phyloP scores from a whole-genome alignment of 2,329 filamentous ascomycete genomes.

The Cladosporium colombiae region DNA sequence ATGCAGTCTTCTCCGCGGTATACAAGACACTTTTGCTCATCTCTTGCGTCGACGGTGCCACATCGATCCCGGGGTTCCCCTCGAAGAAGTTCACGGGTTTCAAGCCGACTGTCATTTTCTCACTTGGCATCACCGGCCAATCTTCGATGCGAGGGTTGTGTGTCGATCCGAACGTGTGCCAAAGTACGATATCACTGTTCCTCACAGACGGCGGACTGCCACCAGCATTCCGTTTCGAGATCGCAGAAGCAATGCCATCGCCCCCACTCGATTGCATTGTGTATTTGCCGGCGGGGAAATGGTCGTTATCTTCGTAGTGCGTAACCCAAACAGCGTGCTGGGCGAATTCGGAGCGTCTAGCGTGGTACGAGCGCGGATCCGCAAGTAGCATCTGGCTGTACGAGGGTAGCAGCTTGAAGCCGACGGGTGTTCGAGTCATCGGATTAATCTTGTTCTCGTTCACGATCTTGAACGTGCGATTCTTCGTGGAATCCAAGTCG shows the following conservation, averaged over 20 bases:
- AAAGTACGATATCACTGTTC: conserved; percentile 52
- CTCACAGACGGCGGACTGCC: conserved; percentile 45
- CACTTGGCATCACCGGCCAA: conserved; percentile 53
- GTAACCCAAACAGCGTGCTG: conserved; percentile 58
- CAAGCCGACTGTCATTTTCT: conserved; percentile 51
- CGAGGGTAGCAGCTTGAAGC: conserved; percentile 51
- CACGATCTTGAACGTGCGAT: conserved; percentile 57
- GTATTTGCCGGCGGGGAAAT: conserved; percentile 52
- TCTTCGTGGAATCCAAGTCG: conserved; percentile 49
- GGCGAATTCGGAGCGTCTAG: conserved; percentile 51
- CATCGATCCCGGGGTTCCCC: conserved; percentile 55
- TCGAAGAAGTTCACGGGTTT: conserved; percentile 57
- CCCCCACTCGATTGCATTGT: conserved; percentile 50
- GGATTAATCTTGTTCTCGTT: conserved; percentile 51
- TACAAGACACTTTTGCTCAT: conserved; percentile 45
- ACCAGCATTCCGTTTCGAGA: conserved; percentile 47
- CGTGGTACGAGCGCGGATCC: conserved; percentile 46
- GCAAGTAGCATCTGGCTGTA: conserved; percentile 54
- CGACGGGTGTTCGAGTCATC: conserved; percentile 49
- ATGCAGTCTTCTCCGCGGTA: background rate
- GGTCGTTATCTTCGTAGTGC: conserved; percentile 53
- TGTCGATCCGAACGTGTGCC: conserved; percentile 53
- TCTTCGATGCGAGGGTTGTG: conserved; percentile 56
- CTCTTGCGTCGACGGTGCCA: conserved; percentile 50
- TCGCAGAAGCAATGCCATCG: conserved; percentile 36